Base-by-base conservation (phyloP, 352 stramenopile genomes). In the Globisporangium sylvaticum region DNA sequence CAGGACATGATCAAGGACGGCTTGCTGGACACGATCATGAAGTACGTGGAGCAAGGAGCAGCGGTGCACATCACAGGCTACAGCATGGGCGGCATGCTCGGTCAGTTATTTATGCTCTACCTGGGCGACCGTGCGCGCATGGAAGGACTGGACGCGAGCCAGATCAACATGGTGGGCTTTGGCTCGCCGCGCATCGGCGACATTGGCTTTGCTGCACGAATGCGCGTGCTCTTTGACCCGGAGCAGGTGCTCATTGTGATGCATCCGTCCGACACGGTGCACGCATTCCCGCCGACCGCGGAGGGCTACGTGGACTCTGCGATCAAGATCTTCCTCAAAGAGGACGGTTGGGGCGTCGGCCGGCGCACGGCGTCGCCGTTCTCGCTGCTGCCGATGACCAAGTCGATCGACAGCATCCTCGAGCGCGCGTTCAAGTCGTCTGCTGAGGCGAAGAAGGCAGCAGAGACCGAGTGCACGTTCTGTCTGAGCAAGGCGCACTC, bases 151-250 rank as follows among this genome's bases (percentile, higher is more conserved):
- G 85, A 94, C 59, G 73, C 73, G 31, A 94, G 82, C 65, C 91
- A 93, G 62, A 88, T 95, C 68, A 92, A 83, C 66, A 89, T 92
- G 58, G 86, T 95, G 9, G 84, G 86, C 68, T 95, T 95, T 76
- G 87, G 87, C 29, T 90, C 85, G 27, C 87, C 87, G 5, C 85
- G 86, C 1, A 86, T 92, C 4, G 87, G 87, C 2, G 87, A 95
- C 48, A 79, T 88, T 34, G 85, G 85, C 39, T 92, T 95, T 73
- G 87, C 87, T 1, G 80, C 87, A 44, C 79, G 85, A 2, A 67
- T 95, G 50, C 78, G 83, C 20, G 64, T 93, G 50, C 75, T 95
- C 8, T 95, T 92, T 62, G 79, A 92, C 24, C 78, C 83, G 4
- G 80, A 94, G 61, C 87, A 95, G 55, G 63, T 94, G 14, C 60